These are phyloP conservation scores for Cryptococcus jaspeensis DNA, from an alignment of 1,284 basidiomycete species.

Conservation along the genomic window DNA sequence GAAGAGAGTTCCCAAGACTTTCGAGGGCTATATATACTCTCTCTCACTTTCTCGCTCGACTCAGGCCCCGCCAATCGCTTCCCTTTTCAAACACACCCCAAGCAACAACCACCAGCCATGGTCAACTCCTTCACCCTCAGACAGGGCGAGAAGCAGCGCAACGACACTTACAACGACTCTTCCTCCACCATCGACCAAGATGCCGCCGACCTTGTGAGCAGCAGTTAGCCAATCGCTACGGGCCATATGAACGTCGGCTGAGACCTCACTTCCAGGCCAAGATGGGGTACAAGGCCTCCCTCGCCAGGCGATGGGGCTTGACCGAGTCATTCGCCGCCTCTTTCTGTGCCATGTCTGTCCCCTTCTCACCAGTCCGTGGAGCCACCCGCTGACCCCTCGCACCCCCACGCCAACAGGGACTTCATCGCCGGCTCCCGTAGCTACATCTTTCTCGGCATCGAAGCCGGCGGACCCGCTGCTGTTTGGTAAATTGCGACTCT, in stretches of 20 bases:
- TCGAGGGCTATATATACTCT: too few species aligned
- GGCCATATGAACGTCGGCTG: too few species aligned
- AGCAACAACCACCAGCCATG: too few species aligned
- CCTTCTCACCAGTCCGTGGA: not conserved
- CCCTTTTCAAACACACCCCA: too few species aligned
- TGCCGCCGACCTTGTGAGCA: conserved; percentile 5
- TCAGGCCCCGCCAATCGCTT: too few species aligned
- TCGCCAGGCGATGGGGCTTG: conserved; percentile 19
- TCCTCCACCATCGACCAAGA: conserved; percentile 3
- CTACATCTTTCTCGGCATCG: conserved; percentile 72
- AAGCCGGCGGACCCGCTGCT: conserved; percentile 78
- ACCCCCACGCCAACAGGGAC: too few species aligned
- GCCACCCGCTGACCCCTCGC: too few species aligned
- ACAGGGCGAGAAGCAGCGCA: too few species aligned
- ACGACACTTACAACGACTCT: too few species aligned
- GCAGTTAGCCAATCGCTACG: not conserved
- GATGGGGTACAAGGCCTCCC: conserved; percentile 20
- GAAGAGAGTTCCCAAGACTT: too few species aligned
- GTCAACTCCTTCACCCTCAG: too few species aligned
- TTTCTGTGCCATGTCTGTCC: conserved; percentile 20
- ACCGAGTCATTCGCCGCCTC: conserved; percentile 23
- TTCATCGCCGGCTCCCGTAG: conserved; percentile 57
- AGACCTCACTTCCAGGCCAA: not conserved
- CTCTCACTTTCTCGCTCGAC: too few species aligned
- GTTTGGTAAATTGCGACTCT: conserved; percentile 49